Base-by-base conservation (phyloP, 73 alveolate genomes). In the Tetrahymena borealis region DNA sequence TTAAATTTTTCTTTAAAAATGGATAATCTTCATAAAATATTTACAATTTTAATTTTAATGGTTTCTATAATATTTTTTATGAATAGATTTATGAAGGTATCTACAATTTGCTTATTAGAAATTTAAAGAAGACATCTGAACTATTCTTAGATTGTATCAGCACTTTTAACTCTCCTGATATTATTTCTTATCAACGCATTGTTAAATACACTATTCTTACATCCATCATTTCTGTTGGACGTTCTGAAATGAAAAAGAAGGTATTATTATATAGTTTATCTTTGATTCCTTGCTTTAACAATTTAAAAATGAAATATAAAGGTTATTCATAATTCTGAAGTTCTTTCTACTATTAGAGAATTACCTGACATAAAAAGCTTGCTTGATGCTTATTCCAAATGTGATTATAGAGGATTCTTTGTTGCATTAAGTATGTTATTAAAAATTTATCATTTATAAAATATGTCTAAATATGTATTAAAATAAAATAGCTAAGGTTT, bases 121-220 rank as follows among this genome's bases (percentile, higher is more conserved):
- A 98, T 90, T 94, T 98, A 79, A 95, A 96, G 94, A 96, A 91
- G 33, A 99, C 99, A 13, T 98, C 98, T 33, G 95, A 93, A 78
- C 95, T 97, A 38, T 96, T 98, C 93, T 90, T 98, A 77, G 98
- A 96, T 93, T 97, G 99, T 28, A 96, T 98, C 41, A 96, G 98
- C 79, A 98, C 99, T 35, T 98, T 98, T 95, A 98, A 98, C 90
- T 97, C 97, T 78, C 93, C 94, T 60, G 99, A 98, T 94, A 95
- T 98, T 92, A 95, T 98, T 78, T 94, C 94, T 77, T 98, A 97
- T 91, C 96, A 97, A 91, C 96, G 96, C n/a, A 93, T 98, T 78
- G 99, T 98, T 13, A 96, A 95, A 94, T 98, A 97, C 78, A 97
- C 99, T 8, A 97, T 98, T 18, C 95, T 98, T 43, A 96, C 98